Percentiles rank a stretch among this genome's conserved stretches.
Evolutionary conservation across 2,329 filamentous ascomycete species (phyloP).

Genomic region (Fusarium sp.): DNA sequence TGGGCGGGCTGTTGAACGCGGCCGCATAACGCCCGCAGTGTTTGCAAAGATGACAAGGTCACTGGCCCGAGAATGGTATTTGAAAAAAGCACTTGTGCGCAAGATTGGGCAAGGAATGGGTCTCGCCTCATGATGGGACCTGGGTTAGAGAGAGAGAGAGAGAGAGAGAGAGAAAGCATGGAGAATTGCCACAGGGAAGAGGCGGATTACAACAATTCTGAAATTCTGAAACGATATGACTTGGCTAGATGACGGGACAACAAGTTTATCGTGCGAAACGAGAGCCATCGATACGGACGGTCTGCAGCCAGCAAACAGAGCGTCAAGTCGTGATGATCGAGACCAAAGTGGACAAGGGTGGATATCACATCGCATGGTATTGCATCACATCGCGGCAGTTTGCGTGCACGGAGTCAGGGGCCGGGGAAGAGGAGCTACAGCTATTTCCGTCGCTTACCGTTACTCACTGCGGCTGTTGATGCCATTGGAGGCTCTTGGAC

Average conservation of each 20-base stretch:
- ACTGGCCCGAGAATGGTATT: slow-evolving; percentile 80
- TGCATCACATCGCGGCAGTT: slow-evolving; percentile 6
- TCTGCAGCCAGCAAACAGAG: background rate
- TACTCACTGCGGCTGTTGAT: slow-evolving; percentile 13
- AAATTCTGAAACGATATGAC: slow-evolving; percentile 15
- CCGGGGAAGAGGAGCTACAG: slow-evolving; percentile 23
- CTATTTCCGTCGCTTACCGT: background rate
- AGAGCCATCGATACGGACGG: slow-evolving; percentile 8
- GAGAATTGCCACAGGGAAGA: slow-evolving; percentile 9
- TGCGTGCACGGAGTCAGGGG: slow-evolving; percentile 26
- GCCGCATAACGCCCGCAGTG: slow-evolving; percentile 73
- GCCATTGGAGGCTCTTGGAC: slow-evolving; percentile 23
- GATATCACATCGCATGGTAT: slow-evolving; percentile 3
- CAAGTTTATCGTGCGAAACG: slow-evolving; percentile 15
- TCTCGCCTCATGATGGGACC: slow-evolving; percentile 52
- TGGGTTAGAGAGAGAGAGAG: background rate
- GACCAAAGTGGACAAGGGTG: slow-evolving; percentile 5
- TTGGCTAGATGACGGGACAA: slow-evolving; percentile 10
- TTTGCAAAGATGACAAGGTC: slow-evolving; percentile 82
- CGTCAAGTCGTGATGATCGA: slow-evolving; percentile 15
- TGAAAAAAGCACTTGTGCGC: slow-evolving; percentile 81
- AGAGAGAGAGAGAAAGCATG: slow-evolving; percentile 3
- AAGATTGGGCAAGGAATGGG: slow-evolving; percentile 84
- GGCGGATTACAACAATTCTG: slow-evolving; percentile 15
- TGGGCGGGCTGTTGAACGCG: slow-evolving; percentile 76